Conservation (phyloP, 306 rosid genomes). For the Senna siamea region DNA sequence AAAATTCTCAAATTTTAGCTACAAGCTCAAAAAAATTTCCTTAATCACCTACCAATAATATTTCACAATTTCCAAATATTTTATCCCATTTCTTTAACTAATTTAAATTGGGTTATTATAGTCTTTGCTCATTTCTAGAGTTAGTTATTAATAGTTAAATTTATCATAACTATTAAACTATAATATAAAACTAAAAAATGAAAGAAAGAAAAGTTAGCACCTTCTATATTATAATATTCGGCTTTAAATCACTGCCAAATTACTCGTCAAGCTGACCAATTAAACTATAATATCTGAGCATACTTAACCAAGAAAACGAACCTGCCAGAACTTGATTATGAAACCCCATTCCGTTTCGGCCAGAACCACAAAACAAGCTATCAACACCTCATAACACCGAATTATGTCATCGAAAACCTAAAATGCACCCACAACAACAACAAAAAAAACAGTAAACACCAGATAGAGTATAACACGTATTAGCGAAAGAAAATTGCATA, state of each 20-base stretch:
- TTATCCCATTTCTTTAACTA: too few species aligned
- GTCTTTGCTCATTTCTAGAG: too few species aligned
- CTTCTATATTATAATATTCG: too few species aligned
- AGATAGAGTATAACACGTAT: not conserved
- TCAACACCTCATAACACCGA: slow-evolving; percentile 72
- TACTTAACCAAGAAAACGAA: slow-evolving; percentile 28
- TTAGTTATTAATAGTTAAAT: too few species aligned
- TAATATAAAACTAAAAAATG: too few species aligned
- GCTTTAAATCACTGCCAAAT: not conserved
- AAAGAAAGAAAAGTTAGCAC: too few species aligned
- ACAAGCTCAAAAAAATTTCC: too few species aligned
- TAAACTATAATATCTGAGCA: not conserved
- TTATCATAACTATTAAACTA: too few species aligned
- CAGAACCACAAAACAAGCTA: slow-evolving; percentile 60
- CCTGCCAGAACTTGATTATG: slow-evolving; percentile 69
- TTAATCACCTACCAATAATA: too few species aligned
- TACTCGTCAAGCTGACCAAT: not conserved
- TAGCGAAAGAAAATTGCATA: not conserved
- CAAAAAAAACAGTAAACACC: not conserved
- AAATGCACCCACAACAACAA: not conserved
- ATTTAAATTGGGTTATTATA: too few species aligned
- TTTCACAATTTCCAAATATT: too few species aligned
- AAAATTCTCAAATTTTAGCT: too few species aligned
- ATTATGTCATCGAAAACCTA: slow-evolving; percentile 80
- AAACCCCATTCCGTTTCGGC: slow-evolving; percentile 82